Evolutionary conservation across 2,329 filamentous ascomycete species (phyloP).

Genomic region (Colletotrichum musicola): DNA sequence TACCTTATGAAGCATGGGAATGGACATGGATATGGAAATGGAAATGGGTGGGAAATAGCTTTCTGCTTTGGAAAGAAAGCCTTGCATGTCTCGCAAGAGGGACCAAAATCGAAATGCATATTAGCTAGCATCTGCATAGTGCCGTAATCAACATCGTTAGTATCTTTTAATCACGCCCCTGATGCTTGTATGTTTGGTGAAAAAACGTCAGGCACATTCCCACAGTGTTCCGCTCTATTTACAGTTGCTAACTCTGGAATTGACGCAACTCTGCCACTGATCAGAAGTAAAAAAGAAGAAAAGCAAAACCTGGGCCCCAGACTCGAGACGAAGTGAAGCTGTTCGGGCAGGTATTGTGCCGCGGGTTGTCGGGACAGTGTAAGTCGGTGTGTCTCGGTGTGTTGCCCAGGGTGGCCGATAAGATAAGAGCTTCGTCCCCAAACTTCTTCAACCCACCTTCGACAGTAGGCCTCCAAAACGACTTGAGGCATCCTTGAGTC

Average conservation of each 20-base stretch:
- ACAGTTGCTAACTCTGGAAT: too few relatives aligned
- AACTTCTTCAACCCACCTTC: not conserved
- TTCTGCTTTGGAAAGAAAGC: constrained; percentile 3
- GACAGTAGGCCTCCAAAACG: not conserved
- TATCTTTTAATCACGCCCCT: too few relatives aligned
- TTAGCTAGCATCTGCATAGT: constrained; percentile 20
- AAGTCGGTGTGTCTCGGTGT: constrained; percentile 28
- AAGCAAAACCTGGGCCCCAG: too few relatives aligned
- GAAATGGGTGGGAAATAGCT: constrained; percentile 9
- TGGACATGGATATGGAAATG: not conserved
- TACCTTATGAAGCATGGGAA: not conserved
- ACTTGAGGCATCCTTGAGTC: not conserved
- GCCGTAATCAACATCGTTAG: constrained; percentile 6
- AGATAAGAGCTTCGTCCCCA: constrained; percentile 32
- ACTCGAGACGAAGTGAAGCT: too few relatives aligned
- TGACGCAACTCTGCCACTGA: too few relatives aligned
- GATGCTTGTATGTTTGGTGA: too few relatives aligned
- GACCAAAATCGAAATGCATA: constrained; percentile 18
- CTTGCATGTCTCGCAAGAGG: not conserved
- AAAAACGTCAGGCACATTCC: too few relatives aligned
- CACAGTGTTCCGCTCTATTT: too few relatives aligned
- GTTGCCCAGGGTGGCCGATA: not conserved
- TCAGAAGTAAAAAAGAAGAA: too few relatives aligned
- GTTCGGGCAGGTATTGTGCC: not conserved
- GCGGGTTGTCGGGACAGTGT: constrained; percentile 1